Percentiles rank a stretch among this genome's conserved stretches.
Evolutionary conservation across 352 stramenopile species (phyloP).

Genomic region (Detonula confervacea): DNA sequence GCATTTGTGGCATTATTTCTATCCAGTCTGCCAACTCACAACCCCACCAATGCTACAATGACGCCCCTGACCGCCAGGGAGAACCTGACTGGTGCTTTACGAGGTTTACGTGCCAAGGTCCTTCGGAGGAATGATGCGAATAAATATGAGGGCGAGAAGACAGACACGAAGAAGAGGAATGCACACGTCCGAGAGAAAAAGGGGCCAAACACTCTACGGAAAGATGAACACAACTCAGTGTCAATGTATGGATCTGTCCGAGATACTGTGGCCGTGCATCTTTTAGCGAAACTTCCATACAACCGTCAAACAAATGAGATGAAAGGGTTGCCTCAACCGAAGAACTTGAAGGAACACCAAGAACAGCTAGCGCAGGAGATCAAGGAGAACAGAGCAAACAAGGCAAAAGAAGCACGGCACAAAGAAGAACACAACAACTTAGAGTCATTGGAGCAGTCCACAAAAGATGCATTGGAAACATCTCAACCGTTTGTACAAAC

Average conservation of each 20-base stretch:
- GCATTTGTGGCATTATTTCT: slow-evolving; percentile 8
- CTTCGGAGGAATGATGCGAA: slow-evolving; percentile 2
- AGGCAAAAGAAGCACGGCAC: not conserved
- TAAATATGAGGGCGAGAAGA: not conserved
- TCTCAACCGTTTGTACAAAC: slow-evolving; percentile 13
- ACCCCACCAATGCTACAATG: not conserved
- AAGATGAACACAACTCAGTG: too few relatives aligned
- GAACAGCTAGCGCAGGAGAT: not conserved
- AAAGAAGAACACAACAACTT: not conserved
- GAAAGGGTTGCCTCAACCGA: not conserved
- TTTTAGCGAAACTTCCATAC: too few relatives aligned
- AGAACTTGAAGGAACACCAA: slow-evolving; percentile 8
- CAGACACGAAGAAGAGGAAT: too few relatives aligned
- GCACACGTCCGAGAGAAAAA: too few relatives aligned
- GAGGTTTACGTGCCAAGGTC: not conserved
- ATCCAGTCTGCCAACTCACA: not conserved
- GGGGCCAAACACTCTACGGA: too few relatives aligned
- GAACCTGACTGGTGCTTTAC: not conserved
- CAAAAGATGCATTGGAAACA: slow-evolving; percentile 3
- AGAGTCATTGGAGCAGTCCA: slow-evolving; percentile 12
- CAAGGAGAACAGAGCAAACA: not conserved
- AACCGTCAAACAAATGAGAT: too few relatives aligned
- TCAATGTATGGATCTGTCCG: too few relatives aligned
- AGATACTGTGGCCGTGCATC: too few relatives aligned
- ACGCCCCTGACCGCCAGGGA: not conserved